A percentile compares a stretch with the other conserved stretches of the same genome.
Conservation (phyloP, 2,329 filamentous ascomycete genomes). For the Verticillium isaacii region DNA sequence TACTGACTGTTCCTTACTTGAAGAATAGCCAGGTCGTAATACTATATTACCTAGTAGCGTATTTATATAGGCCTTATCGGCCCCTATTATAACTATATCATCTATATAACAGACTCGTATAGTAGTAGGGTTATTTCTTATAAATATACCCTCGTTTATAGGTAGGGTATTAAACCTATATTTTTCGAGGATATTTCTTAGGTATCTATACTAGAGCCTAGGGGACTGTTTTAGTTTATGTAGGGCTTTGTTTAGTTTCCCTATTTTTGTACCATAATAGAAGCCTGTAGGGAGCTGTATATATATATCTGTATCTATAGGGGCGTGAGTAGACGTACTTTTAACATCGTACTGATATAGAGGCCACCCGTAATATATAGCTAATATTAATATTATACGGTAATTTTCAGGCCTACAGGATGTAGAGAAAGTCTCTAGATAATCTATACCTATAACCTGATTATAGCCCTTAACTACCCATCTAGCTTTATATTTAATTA, state of each 20-base stretch:
- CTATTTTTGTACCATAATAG: not conserved
- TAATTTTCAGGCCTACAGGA: not conserved
- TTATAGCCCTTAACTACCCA: not conserved
- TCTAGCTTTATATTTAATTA: not conserved
- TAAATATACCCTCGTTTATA: not conserved
- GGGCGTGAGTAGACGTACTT: not conserved
- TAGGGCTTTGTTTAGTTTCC: not conserved
- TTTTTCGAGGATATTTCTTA: not conserved
- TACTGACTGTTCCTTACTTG: no score
- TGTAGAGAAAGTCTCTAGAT: not conserved
- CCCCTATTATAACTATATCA: not conserved
- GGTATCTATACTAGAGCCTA: not conserved
- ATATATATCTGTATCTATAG: not conserved
- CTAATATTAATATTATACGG: not conserved
- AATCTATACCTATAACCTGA: not conserved
- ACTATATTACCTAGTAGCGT: not conserved
- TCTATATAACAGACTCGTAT: not conserved
- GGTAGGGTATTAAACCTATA: not conserved
- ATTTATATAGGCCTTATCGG: not conserved
- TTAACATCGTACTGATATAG: not conserved
- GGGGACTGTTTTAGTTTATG: not conserved
- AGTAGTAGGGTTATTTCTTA: not conserved
- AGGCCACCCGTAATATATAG: not conserved
- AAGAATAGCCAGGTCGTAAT: no score
- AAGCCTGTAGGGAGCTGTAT: not conserved